Percentiles rank a stretch among this genome's conserved stretches.
These are phyloP conservation scores for Aristolochia fimbriata DNA, from an alignment of 164 flowering plant species.

Conservation along the genomic window DNA sequence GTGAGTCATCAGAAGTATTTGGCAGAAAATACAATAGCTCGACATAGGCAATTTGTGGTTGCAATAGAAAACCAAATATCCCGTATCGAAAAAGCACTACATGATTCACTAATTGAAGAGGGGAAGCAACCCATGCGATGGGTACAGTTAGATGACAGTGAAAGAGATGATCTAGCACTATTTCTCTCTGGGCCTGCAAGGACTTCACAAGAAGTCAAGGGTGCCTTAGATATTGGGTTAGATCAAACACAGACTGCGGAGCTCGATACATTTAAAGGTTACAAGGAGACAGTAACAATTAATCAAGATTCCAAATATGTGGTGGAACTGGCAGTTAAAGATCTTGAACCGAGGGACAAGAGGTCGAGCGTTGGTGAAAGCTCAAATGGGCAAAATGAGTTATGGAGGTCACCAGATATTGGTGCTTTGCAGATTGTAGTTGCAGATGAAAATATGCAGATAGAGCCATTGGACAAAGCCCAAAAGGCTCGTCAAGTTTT, in stretches of 20 bases:
- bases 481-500: not conserved
- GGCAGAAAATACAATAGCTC: slow-evolving; percentile 33
- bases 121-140: slow-evolving; percentile 61
- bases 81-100: slow-evolving; percentile 42
- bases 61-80: slow-evolving; percentile 64
- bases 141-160: slow-evolving; percentile 73
- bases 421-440: slow-evolving; percentile 50
- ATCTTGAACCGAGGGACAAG: slow-evolving; percentile 23
- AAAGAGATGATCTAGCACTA: slow-evolving; percentile 65
- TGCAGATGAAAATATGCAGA: slow-evolving; percentile 34
- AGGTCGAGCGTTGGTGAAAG: slow-evolving; percentile 25
- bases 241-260: slow-evolving; percentile 8
- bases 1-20: slow-evolving; percentile 37
- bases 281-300: slow-evolving; percentile 22
- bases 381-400: slow-evolving; percentile 27
- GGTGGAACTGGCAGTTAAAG: slow-evolving; percentile 31
- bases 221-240: slow-evolving; percentile 10
- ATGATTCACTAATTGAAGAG: slow-evolving; percentile 36
- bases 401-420: slow-evolving; percentile 40
- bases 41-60: slow-evolving; percentile 63
- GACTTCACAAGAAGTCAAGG: slow-evolving; percentile 8
- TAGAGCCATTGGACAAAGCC: slow-evolving; percentile 7
- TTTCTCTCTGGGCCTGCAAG: slow-evolving; percentile 63
- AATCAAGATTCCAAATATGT: slow-evolving; percentile 23
- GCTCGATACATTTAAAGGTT: slow-evolving; percentile 9